Evolutionary conservation across 768 basidiomycete species (phyloP), one percentile per base, ranked within the genome.

Genomic region (Leccinellum luteum): DNA sequence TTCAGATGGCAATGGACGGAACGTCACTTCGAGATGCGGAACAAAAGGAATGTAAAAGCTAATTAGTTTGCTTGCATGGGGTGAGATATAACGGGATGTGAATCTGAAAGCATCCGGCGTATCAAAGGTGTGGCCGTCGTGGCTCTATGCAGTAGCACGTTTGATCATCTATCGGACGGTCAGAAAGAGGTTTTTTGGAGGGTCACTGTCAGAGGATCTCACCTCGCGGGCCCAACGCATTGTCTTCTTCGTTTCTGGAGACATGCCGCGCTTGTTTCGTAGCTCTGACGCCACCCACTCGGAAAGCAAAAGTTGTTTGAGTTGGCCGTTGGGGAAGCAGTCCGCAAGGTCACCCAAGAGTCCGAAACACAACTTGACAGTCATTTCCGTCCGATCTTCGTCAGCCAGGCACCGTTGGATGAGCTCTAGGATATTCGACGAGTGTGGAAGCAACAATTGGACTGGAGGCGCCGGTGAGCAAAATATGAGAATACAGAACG

Each of bases 151-250:
- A 34, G 90, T 91, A 43, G 90, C 90, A 25, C 78, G 78, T 75
- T 89, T 92, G 65, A 91, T 82, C 85, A 88, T 87, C 90, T 92
- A 52, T 32, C 43, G 14, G 52, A 59, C 12, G 15, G 43, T 54
- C 44, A 59, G 41, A 27, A 7, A 3, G 6, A 14, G 10, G 6
- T 4, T 2, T 27, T 9, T 38, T n/a, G 10, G 38, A 0, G 14
- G 6, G 32, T 7, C n/a, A n/a, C n/a, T 25, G 23, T 31, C 7
- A 35, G 34, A 9, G 7, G 4, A 31, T 71, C 84, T 53, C 62
- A 94, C 94, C 84, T 97, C 94, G 53, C 90, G 84, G 19, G 94
- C 93, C 93, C 94, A 97, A 60, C 91, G 89, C 76, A 93, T 78
- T 3, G 90, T 92, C 80, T 86, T 90, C 83, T 89, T 94, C 35